Evolutionary conservation across 768 basidiomycete genomes (phyloP).

Genomic region (Asterophora lycoperdoides): DNA sequence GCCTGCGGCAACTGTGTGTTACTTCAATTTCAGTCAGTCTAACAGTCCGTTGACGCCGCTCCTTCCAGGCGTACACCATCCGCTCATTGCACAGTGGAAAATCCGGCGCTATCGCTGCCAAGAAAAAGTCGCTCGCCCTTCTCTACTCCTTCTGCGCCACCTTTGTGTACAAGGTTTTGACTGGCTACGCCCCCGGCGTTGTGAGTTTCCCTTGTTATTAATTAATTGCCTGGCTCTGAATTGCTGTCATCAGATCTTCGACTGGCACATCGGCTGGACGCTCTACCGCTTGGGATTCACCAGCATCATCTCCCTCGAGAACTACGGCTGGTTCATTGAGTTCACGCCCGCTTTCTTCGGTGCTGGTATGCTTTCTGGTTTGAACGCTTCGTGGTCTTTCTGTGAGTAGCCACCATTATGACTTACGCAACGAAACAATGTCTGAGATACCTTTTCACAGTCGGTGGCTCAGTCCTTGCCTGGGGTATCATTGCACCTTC

Average conservation of each 20-base stretch:
- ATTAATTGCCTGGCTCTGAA: too few species aligned
- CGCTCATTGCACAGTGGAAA: slow-evolving; percentile 53
- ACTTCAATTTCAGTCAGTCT: background rate
- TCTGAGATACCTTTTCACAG: slow-evolving; percentile 21
- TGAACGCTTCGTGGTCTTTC: slow-evolving; percentile 57
- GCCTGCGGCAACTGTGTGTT: slow-evolving; percentile 52
- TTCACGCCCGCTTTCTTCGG: slow-evolving; percentile 58
- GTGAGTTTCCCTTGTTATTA: slow-evolving; percentile 21
- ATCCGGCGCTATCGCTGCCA: slow-evolving; percentile 46
- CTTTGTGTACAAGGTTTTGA: slow-evolving; percentile 50
- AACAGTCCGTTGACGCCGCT: background rate
- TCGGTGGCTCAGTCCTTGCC: slow-evolving; percentile 41
- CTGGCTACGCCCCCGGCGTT: slow-evolving; percentile 57
- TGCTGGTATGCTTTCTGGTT: slow-evolving; percentile 53
- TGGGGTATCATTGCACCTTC: slow-evolving; percentile 61
- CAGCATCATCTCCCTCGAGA: slow-evolving; percentile 54
- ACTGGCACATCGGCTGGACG: slow-evolving; percentile 65
- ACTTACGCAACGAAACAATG: background rate
- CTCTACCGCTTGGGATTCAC: slow-evolving; percentile 56
- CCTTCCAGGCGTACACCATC: slow-evolving; percentile 51
- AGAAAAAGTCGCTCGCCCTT: slow-evolving; percentile 52
- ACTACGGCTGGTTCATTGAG: slow-evolving; percentile 54
- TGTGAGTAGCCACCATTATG: slow-evolving; percentile 31
- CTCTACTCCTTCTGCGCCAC: slow-evolving; percentile 41
- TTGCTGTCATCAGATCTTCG: slow-evolving; percentile 35